phyloP scores from a whole-genome alignment of 257 asterid species.

The Salvia hispanica region DNA sequence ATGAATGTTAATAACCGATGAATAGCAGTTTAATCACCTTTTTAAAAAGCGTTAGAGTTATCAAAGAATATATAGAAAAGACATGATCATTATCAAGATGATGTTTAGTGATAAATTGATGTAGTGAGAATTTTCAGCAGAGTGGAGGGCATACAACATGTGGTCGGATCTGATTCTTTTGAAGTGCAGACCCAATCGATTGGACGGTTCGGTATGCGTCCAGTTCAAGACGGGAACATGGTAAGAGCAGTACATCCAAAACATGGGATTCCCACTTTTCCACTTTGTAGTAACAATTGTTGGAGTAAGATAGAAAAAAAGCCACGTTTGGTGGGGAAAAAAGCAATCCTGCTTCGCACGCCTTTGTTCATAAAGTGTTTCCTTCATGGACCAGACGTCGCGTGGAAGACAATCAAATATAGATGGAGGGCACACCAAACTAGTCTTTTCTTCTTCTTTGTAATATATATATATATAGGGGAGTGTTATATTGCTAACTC shows the following conservation, averaged over 20 bases:
- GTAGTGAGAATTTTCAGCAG: no score
- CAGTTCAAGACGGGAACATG: constrained; percentile 33
- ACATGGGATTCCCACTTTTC: constrained; percentile 38
- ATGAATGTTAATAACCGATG: no score
- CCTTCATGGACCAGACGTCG: constrained; percentile 39
- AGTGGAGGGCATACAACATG: no score
- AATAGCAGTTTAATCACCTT: no score
- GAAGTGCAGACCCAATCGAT: constrained; percentile 22
- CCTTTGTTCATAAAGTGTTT: constrained; percentile 38
- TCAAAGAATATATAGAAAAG: no score
- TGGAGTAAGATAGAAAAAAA: constrained; percentile 20
- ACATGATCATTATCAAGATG: no score
- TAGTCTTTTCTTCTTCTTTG: background rate
- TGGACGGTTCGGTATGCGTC: constrained; percentile 20
- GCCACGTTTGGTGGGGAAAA: constrained; percentile 35
- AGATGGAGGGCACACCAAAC: constrained; percentile 14
- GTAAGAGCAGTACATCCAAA: constrained; percentile 23
- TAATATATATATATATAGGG: no score
- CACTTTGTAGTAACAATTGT: constrained; percentile 11
- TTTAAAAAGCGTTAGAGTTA: no score
- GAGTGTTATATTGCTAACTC: no score
- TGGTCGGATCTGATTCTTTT: background rate
- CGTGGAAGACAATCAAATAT: constrained; percentile 34
- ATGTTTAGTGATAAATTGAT: no score
- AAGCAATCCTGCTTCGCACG: constrained; percentile 39